phyloP scores from a whole-genome alignment of 108 stramenopile species.

The Cyclostephanos tholiformis region DNA sequence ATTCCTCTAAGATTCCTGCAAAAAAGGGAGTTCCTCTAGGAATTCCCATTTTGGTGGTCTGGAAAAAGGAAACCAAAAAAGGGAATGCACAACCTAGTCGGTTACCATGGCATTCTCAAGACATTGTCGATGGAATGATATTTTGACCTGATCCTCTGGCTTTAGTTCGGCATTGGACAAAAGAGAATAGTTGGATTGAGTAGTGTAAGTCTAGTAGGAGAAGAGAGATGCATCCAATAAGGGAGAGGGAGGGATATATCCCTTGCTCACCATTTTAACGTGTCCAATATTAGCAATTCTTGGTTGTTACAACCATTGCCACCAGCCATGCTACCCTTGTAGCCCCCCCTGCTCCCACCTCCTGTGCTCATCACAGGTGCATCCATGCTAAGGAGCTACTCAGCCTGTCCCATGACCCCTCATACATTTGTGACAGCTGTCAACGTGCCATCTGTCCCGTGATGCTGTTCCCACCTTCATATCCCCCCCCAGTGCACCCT shows the following conservation, averaged over 20 bases:
- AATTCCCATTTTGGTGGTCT: no score
- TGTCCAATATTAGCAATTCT: conserved; percentile 47
- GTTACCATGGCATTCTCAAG: conserved; percentile 84
- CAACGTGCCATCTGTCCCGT: neutral
- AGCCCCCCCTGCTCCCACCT: conserved; percentile 34
- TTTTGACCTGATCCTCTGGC: conserved; percentile 77
- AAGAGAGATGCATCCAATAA: no score
- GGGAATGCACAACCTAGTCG: no score
- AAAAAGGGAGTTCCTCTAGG: no score
- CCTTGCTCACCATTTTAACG: conserved; percentile 34
- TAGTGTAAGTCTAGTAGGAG: no score
- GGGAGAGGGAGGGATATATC: neutral
- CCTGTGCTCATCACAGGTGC: conserved; percentile 38
- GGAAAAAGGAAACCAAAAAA: no score
- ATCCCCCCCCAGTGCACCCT: conserved; percentile 18
- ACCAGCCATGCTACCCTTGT: conserved; percentile 63
- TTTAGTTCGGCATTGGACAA: conserved; percentile 28
- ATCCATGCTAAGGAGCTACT: conserved; percentile 58
- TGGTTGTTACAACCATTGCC: conserved; percentile 42
- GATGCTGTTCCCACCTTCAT: neutral
- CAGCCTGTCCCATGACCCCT: conserved; percentile 60
- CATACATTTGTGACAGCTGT: conserved; percentile 42
- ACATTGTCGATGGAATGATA: conserved; percentile 72
- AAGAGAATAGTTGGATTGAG: neutral
- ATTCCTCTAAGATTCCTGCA: no score